Conservation (phyloP, 352 stramenopile genomes). For the Blastocystis sp. region DNA sequence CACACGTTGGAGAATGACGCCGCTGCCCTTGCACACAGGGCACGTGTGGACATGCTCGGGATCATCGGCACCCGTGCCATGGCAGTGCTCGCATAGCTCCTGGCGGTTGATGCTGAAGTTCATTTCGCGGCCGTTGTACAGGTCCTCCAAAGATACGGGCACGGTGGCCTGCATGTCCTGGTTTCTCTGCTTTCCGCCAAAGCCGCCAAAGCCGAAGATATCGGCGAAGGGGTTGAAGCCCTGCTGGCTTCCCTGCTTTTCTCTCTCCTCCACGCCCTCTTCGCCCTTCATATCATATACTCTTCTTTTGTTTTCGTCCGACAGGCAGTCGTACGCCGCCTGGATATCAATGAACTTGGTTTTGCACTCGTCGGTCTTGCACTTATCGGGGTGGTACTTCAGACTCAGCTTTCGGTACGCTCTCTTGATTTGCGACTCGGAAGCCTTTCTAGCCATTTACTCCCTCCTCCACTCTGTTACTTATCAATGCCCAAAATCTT, state of each 20-base stretch:
- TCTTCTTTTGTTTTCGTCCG: constrained; percentile 65
- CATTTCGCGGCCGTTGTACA: constrained; percentile 90
- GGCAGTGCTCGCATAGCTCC: constrained; percentile 88
- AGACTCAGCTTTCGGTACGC: constrained; percentile 88
- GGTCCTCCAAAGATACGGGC: constrained; percentile 81
- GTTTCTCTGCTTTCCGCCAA: constrained; percentile 61
- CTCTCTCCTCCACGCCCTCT: constrained; percentile 64
- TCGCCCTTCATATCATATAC: constrained; percentile 67
- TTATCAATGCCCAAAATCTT: constrained; percentile 67
- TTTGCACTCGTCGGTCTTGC: constrained; percentile 75
- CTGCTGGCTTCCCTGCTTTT: constrained; percentile 62
- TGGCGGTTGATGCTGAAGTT: constrained; percentile 87
- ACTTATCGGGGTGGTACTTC: constrained; percentile 92
- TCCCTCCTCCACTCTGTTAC: background rate
- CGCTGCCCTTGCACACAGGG: constrained; percentile 87
- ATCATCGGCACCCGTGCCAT: constrained; percentile 81
- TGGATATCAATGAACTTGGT: constrained; percentile 62
- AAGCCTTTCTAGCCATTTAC: constrained; percentile 38
- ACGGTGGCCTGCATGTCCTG: constrained; percentile 71
- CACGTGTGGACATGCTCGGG: constrained; percentile 82
- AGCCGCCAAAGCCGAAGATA: constrained; percentile 66
- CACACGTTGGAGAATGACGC: constrained; percentile 80
- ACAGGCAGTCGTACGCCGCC: constrained; percentile 57
- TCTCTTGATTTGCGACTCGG: constrained; percentile 80
- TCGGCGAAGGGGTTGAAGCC: constrained; percentile 68